Base-by-base conservation (phyloP, 2,329 filamentous ascomycete genomes). In the Colletotrichum salicis region DNA sequence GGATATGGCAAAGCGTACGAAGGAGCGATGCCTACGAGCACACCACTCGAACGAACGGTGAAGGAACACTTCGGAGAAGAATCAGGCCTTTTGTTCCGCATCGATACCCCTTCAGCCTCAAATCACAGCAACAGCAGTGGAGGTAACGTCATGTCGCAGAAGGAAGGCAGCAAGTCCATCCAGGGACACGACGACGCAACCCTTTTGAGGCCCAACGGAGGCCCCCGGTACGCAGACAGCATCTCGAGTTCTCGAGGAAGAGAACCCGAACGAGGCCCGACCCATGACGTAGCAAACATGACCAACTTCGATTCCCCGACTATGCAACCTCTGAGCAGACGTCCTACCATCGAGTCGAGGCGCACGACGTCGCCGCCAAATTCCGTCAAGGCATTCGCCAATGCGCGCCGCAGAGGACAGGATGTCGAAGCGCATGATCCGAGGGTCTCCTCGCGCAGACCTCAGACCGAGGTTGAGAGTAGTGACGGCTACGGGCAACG, bases 321-420 rank as follows among this genome's bases (percentile, higher is more conserved):
- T 2, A 55, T 70, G 59, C 58, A 22, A 13, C 66, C 70, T 7
- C 11, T 72, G 29, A 70, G 33, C 59, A 88, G 89, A 19, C 87
- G 88, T 71, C 85, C 87, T 66, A 88, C 88, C 62, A 84, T 92
- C 67, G 87, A 86, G 33, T 89, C 89, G 1, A 79, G 66, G 19
- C 70, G 70, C 59, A 72, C 70, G 4, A 48, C 60, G 29, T 72
- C 70, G 5, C 70, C 96, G 19, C 96, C 96, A 10, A 98, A 98
- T 80, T 99, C 96, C 0, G 95, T 99, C 64, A 97, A 98, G 81
- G 96, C 96, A 5, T 99, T 99, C 82, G 96, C 96, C 29, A 93
- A 96, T 77, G 94, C 94, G 66, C 92, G 94, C 61, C 93, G 94
- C 69, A 92, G 95, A 69, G 94, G 95, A 78, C 93, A 95, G 57